Evolutionary conservation across 1,284 basidiomycete genomes (phyloP).

Genomic region (Laetiporus sulphureus): DNA sequence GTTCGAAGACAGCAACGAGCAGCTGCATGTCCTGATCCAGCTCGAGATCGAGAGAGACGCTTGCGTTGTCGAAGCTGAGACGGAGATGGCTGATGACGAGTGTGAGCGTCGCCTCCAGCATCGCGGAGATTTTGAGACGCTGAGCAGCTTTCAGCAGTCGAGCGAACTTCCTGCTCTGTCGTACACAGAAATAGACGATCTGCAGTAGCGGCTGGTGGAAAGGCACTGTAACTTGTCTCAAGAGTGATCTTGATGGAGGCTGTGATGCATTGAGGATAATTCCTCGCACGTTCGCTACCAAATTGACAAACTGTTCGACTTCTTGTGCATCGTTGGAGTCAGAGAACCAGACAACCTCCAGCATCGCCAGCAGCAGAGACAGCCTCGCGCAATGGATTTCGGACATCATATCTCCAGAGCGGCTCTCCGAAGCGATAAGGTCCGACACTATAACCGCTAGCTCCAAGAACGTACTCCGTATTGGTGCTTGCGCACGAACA

Average conservation of each 20-base stretch:
- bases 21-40: constrained; percentile 78
- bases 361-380: constrained; percentile 64
- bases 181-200: constrained; percentile 71
- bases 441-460: constrained; percentile 61
- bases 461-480: constrained; percentile 51
- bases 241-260: constrained; percentile 68
- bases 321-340: constrained; percentile 50
- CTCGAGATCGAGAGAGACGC: constrained; percentile 49
- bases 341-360: constrained; percentile 78
- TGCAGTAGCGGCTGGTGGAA: constrained; percentile 83
- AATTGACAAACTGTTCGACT: constrained; percentile 51
- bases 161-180: constrained; percentile 49
- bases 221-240: constrained; percentile 55
- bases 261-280: constrained; percentile 74
- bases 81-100: constrained; percentile 68
- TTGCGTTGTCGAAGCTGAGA: constrained; percentile 61
- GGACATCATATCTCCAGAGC: constrained; percentile 81
- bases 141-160: constrained; percentile 53
- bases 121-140: constrained; percentile 46
- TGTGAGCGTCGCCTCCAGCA: constrained; percentile 57
- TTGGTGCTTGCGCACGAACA: constrained; percentile 48
- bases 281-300: constrained; percentile 55
- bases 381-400: constrained; percentile 76
- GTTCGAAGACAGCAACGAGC: constrained; percentile 76
- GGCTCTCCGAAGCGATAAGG: constrained; percentile 62